Base-by-base conservation (phyloP, 2,329 filamentous ascomycete species). In the Dendrostoma leiphaemia region DNA sequence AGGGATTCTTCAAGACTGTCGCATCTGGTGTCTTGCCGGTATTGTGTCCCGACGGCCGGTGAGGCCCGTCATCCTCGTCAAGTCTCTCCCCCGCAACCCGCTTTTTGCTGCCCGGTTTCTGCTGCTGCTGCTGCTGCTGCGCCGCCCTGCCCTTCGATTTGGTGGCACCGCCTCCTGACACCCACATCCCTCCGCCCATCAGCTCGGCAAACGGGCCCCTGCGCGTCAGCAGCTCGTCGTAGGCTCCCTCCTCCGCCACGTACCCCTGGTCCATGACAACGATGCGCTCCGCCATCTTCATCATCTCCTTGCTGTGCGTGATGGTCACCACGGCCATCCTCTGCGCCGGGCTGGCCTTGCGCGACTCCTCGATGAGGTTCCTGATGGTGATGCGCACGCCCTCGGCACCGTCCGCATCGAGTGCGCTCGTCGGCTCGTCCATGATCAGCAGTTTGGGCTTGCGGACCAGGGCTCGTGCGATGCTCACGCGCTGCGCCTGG, bases 301-400 rank as follows among this genome's bases (percentile, higher is more conserved):
- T 97, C 90, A 96, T 95, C 64, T 93, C 87, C 58, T 75, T 77
- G 53, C 80, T 83, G 70, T 97, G 93, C 46, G 91, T 96, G 35
- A 96, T 86, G 23, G 95, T 79, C 15, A 97, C 76, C 0, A 96
- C 83, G 0, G 88, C 88, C 68, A 90, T 80, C 0, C 73, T 74
- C 4, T 63, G 58, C 10, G 48, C 48, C 3, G 8, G 4, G 23
- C 58, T 8, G 56, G 54, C 58, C 32, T 51, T 51, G 17, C 43
- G 58, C 19, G 43, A 51, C 15, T 65, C 51, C 1, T 61, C 57
- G 12, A 86, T 73, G 1, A 94, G 69, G 0, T 65, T 64, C 32
- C 68, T 69, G 37, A 96, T 76, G 0, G 86, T 86, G 8, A 79
- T 71, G 12, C 88, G 76, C 3, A 97, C 80, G 2, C 79, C 71